Evolutionary conservation across 805 yeast species (phyloP).

Genomic region (Deakozyma indianensis): DNA sequence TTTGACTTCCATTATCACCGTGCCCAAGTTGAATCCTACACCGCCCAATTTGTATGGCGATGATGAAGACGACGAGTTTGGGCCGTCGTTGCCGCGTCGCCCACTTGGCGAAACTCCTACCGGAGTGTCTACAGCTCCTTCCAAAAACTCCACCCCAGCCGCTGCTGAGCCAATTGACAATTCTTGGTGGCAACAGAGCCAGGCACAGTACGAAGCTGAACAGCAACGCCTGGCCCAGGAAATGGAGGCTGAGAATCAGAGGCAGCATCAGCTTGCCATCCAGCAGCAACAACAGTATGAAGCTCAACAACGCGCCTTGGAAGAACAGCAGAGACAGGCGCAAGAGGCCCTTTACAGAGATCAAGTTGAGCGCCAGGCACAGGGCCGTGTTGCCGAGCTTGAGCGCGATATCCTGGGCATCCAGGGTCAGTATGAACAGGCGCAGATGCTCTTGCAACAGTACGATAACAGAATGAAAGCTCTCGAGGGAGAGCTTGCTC

Average conservation of each 20-base stretch:
- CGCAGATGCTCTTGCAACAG: slow-evolving; percentile 69
- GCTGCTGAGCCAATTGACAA: slow-evolving; percentile 16
- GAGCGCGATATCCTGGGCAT: slow-evolving; percentile 68
- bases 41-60: slow-evolving; percentile 44
- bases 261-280: slow-evolving; percentile 51
- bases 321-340: slow-evolving; percentile 51
- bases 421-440: slow-evolving; percentile 72
- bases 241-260: slow-evolving; percentile 47
- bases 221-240: slow-evolving; percentile 48
- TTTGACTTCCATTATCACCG: slow-evolving; percentile 63
- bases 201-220: slow-evolving; percentile 38
- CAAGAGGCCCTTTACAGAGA: slow-evolving; percentile 50
- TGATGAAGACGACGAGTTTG: slow-evolving; percentile 28
- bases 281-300: slow-evolving; percentile 59
- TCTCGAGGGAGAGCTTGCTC: slow-evolving; percentile 56
- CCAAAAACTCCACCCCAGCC: slow-evolving; percentile 15
- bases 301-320: slow-evolving; percentile 62
- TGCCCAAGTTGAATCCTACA: slow-evolving; percentile 48
- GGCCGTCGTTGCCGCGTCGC: slow-evolving; percentile 27
- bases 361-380: slow-evolving; percentile 59
- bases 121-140: slow-evolving; percentile 14
- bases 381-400: slow-evolving; percentile 63
- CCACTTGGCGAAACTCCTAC: slow-evolving; percentile 19
- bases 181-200: slow-evolving; percentile 32
- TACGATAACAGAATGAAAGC: slow-evolving; percentile 76